Base-by-base conservation (phyloP, 2,329 filamentous ascomycete genomes). In the Aspergillus sergii region DNA sequence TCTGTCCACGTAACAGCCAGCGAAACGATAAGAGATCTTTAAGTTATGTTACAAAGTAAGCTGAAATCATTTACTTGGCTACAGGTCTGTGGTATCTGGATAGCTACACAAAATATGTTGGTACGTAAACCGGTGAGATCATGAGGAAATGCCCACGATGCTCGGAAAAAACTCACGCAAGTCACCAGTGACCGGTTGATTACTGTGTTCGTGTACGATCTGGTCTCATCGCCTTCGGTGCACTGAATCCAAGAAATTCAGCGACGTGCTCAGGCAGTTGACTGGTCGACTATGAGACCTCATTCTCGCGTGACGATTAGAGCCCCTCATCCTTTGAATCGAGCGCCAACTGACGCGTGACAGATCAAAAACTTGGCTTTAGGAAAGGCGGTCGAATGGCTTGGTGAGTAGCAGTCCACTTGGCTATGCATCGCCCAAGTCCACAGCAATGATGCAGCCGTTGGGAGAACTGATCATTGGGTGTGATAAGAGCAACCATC, bases 311-410 rank as follows among this genome's bases (percentile, higher is more conserved):
- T 64, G 61, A 59, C 45, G 41, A 60, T 51, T 61, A 45, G 36
- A 30, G 21, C 16, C 56, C 50, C 60, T 59, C 41, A 63, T 63
- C 46, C 14, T 45, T 39, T 60, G 58, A 41, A 48, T 56, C 28
- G 45, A 61, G 62, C 45, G 30, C 64, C 46, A 63, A 68, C 66
- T 72, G 73, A 73, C 71, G 70, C 71, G 70, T 75, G 73, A 76
- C 72, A 69, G 65, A 66, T 76, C 73, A 73, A 68, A 74, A 64
- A 61, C 43, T 59, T 48, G 36, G 34, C 39, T 21, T 23, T 26
- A 34, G 46, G 60, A 55, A 23, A 58, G 45, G 30, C 48, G 53
- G 51, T 51, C 58, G 39, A 59, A n/a, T 28, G 48, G 14, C 34
- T 51, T 43, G 36, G 23, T 26, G 46, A 51, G 3, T 34, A n/a